Evolutionary conservation across 1,284 basidiomycete species (phyloP), one percentile per base, ranked within the genome.

Genomic region (Takashimella tepidaria): DNA sequence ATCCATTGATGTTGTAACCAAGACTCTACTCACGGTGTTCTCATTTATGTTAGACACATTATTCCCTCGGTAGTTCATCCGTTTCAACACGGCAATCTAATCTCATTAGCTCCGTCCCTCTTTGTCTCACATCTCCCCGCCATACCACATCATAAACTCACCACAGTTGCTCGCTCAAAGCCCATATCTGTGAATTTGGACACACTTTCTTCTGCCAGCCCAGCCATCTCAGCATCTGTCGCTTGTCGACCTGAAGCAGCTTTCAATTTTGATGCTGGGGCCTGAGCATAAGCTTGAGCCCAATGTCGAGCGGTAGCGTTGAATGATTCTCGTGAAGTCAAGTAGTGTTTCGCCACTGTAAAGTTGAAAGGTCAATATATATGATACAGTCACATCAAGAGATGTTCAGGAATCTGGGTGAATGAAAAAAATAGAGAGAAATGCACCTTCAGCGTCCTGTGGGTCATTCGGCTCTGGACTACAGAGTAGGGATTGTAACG

Each of bases 391-490:
- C 43, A 5, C 23, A 40, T n/a, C n/a, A n/a, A n/a, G n/a, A n/a
- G n/a, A n/a, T n/a, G n/a, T n/a, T n/a, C n/a, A 44, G 20, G 21
- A 16, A n/a, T 22, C 31, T 44, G n/a, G 22, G 50, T 26, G 43
- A 45, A 4, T 10, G 20, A 13, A 46, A 16, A 31, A 23, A 53
- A 22, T 11, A 20, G n/a, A 47, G 13, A 22, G 20, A 20, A 51
- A 47, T 66, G 21, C 50, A 77, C 77, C 79, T 77, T 98, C 92
- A 0, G 96, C 95, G 69, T 98, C 96, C 77, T 98, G 95, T 0
- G 95, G 96, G 71, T 98, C 96, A 63, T 88, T 89, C 12, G 95
- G 96, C 72, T 97, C 92, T 0, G 95, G 96, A 3, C 88, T 89
- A 77, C 92, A 97, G n/a, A 98, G 80, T 11, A 98, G 81, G 24